A percentile compares a stretch with the other conserved stretches of the same genome.
Evolutionary conservation across 805 yeast species (phyloP).

Genomic region (Yarrowia hollandica): DNA sequence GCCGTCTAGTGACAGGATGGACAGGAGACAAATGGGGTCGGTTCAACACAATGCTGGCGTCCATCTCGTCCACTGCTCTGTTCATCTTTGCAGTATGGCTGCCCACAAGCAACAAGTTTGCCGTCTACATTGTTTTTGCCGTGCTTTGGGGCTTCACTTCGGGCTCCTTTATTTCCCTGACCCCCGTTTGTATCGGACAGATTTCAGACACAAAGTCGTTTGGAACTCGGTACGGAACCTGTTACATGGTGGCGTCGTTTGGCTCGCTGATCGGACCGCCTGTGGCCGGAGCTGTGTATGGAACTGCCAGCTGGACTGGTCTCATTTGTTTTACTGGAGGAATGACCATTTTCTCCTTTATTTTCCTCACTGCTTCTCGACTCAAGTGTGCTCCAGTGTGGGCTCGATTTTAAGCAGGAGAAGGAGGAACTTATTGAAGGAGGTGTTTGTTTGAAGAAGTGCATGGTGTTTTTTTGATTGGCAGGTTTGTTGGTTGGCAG

Average conservation of each 20-base stretch:
- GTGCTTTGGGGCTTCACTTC: constrained; percentile 57
- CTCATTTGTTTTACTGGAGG: constrained; percentile 39
- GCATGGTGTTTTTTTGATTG: background rate
- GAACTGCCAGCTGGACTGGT: constrained; percentile 36
- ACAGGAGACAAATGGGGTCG: constrained; percentile 57
- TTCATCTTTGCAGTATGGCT: constrained; percentile 61
- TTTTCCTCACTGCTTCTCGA: constrained; percentile 34
- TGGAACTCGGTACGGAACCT: constrained; percentile 68
- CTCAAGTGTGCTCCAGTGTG: constrained; percentile 29
- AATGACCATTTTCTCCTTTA: constrained; percentile 35
- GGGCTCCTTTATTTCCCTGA: constrained; percentile 61
- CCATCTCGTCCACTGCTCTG: constrained; percentile 50
- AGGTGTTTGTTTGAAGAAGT: too few relatives aligned
- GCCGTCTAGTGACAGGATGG: constrained; percentile 57
- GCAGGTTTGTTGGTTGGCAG: background rate
- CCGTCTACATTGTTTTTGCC: constrained; percentile 53
- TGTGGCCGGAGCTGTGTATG: constrained; percentile 40
- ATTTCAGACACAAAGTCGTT: constrained; percentile 63
- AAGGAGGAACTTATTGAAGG: too few relatives aligned
- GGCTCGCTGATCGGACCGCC: constrained; percentile 45
- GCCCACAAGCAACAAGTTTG: constrained; percentile 48
- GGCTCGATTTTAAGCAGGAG: background rate
- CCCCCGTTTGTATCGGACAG: constrained; percentile 69
- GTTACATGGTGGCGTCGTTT: constrained; percentile 50
- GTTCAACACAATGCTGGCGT: constrained; percentile 55